Base-by-base conservation (phyloP, 2,329 filamentous ascomycete genomes). In the Colletotrichum spinosum region DNA sequence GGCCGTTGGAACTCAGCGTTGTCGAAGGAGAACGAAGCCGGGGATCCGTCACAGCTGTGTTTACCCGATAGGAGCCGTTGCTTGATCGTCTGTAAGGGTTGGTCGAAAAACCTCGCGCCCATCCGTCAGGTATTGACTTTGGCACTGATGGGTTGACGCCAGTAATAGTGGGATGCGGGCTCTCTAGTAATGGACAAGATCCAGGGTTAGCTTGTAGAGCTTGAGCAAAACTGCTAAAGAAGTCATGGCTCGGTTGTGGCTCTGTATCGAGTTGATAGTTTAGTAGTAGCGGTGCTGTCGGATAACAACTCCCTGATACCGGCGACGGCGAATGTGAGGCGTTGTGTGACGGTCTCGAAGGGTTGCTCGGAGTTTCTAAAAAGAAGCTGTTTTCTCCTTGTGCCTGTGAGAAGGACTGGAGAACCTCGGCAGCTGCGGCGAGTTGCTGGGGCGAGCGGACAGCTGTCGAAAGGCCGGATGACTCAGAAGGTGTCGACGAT, bases 101-200 rank as follows among this genome's bases (percentile, higher is more conserved):
- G 6, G 48, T n/a, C 1, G 35, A 13, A 2, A 12, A 17, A n/a
- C n/a, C 11, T 25, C 57, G 17, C 39, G 17, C 34, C 57, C 57
- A 60, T 41, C 57, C 57, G 10, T 60, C 57, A 9, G 57, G 57
- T 38, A 55, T 48, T 10, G 57, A 55, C 5, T 37, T 37, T 8
- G 42, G 57, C 2, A 60, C 34, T 25, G 57, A 55, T n/a, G 57
- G 50, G 13, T 50, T 55, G 2, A 42, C 8, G 8, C 42, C 50
- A 13, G 50, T 48, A 17, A 34, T 39, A 9, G 46, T 17, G 15
- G 50, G 34, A 13, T 54, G 41, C 7, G 57, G 57, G 4, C 42
- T 48, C 5, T 37, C 51, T 12, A 54, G 34, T 4, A 42, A n/a
- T 1, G 56, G 37, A 2, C 12, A 53, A 12, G 48, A 25, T 45